Evolutionary conservation across 2,329 filamentous ascomycete species (phyloP), one percentile per base, ranked within the genome.

Genomic region (Cercospora beticola): DNA sequence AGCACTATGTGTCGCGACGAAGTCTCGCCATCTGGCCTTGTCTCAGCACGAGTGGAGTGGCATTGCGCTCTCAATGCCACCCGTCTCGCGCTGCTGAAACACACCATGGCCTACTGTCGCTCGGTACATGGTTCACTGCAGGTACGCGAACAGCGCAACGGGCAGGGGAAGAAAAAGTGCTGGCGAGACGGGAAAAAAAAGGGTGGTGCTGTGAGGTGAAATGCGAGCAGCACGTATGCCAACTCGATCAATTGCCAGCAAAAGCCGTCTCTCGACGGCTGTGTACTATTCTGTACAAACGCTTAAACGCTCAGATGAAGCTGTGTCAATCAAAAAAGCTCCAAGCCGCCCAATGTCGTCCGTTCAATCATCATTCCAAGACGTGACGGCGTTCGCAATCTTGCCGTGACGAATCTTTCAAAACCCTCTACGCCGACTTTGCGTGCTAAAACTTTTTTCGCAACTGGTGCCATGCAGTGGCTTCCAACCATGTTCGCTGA

Each of bases 211-310:
- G 46, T 33, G 52, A 30, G 21, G 23, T 28, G 16, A 43, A 33
- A 21, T 31, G 43, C 36, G 49, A 67, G 58, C 68, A 66, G 49
- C 23, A 31, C 62, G 56, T 40, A 28, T 58, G 54, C 54, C 56
- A 60, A 33, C 62, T 26, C 67, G 67, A 40, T 52, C 62, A 62
- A 64, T 62, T 49, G 64, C 58, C n/a, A 10, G 30, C n/a, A 33
- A 54, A 58, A 28, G 62, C 61, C 49, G 54, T 65, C 62, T 56
- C 62, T 62, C 68, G 62, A 66, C 28, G 62, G n/a, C 54, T 18
- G 62, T 65, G 65, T 71, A 68, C 65, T 71, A 70, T 63, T 71
- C 70, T 71, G 68, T 71, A 70, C 70, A 71, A 66, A 52, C 68
- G 64, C 68, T 66, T 52, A 40, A 69, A 69, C 68, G 68, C 68